Percentiles rank a stretch among this genome's conserved stretches.
phyloP scores from a whole-genome alignment of 164 flowering plant genomes.

The Saururus chinensis region DNA sequence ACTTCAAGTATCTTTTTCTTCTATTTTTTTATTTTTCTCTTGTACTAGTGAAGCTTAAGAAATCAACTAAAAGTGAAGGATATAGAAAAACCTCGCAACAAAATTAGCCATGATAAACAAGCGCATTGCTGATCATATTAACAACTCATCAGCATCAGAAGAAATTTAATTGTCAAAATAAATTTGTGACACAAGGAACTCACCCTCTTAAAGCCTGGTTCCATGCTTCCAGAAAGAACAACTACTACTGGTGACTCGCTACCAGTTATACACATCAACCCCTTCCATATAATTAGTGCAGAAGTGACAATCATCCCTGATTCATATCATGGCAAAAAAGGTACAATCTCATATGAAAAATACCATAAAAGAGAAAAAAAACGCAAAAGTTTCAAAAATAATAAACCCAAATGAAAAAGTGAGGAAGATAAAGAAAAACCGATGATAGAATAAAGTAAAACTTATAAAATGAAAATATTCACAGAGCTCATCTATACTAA shows the following conservation, averaged over 20 bases:
- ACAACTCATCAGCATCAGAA: neutral
- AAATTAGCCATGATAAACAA: neutral
- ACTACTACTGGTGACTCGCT: conserved; percentile 85
- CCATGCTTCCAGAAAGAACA: conserved; percentile 83
- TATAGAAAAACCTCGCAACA: neutral
- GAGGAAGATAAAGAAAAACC: neutral
- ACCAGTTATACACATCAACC: conserved; percentile 67
- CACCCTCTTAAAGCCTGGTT: conserved; percentile 80
- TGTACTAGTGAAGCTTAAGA: neutral
- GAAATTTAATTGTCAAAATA: neutral
- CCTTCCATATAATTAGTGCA: conserved; percentile 78
- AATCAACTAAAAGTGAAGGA: neutral
- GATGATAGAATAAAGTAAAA: neutral
- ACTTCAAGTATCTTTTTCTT: neutral
- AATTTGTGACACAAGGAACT: neutral
- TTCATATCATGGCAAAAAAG: neutral
- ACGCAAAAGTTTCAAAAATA: neutral
- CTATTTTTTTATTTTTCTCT: neutral
- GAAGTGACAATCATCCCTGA: conserved; percentile 74
- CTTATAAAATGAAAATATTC: neutral
- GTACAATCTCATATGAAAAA: neutral
- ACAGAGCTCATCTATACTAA: too few species aligned
- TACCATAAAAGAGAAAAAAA: neutral
- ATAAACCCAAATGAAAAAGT: neutral
- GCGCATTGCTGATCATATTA: neutral